Evolutionary conservation across 129 eudicot species (phyloP).

Genomic region (Lactuca saligna): DNA sequence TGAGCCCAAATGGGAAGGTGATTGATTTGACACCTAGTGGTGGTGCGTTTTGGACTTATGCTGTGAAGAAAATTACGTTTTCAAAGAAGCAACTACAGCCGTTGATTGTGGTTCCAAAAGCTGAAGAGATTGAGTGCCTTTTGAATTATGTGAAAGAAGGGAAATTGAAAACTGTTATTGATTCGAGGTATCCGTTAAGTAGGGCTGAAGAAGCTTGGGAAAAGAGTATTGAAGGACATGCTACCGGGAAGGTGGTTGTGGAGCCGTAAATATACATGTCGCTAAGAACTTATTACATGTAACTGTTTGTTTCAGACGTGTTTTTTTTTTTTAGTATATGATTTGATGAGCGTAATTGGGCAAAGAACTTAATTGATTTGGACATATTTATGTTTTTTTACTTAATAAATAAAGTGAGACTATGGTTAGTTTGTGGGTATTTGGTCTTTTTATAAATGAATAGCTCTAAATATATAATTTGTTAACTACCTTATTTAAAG

Average conservation of each 20-base stretch:
- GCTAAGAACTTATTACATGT: neutral
- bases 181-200: constrained; percentile 58
- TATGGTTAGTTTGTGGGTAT: too few species aligned
- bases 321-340: neutral
- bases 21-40: constrained; percentile 54
- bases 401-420: too few species aligned
- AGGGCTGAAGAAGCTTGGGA: constrained; percentile 76
- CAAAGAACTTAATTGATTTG: neutral
- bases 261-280: constrained; percentile 30
- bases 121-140: constrained; percentile 45
- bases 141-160: constrained; percentile 66
- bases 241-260: constrained; percentile 74
- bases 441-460: too few species aligned
- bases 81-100: constrained; percentile 72
- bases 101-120: constrained; percentile 39
- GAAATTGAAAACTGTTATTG: constrained; percentile 61
- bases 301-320: neutral
- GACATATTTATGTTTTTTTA: too few species aligned
- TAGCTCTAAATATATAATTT: too few species aligned
- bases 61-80: constrained; percentile 54
- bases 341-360: neutral
- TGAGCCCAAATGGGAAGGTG: constrained; percentile 56
- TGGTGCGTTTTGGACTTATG: constrained; percentile 45
- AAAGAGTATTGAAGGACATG: constrained; percentile 75
- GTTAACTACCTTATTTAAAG: too few species aligned